Base-by-base conservation (phyloP, 2,329 filamentous ascomycete species). In the Pezizomycotina sp. region DNA sequence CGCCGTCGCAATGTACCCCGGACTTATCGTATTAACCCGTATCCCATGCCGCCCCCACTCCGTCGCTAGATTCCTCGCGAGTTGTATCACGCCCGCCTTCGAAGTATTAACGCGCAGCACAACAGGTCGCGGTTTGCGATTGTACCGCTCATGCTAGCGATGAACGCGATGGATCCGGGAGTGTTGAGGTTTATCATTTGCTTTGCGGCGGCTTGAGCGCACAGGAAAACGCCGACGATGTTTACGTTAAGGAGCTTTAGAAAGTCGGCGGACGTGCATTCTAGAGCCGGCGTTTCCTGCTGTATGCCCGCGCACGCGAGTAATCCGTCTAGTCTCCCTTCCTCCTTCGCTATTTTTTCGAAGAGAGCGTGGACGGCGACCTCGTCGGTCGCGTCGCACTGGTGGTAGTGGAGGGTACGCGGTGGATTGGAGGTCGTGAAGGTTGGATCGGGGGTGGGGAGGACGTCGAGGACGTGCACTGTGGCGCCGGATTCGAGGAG, bases 211-310 rank as follows among this genome's bases (percentile, higher is more conserved):
- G 81, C 81, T 62, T 86, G 80, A 16, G 82, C 81, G 46, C 81
- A 91, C 68, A 84, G 71, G 60, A 82, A 80, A 18, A 68, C 73
- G 8, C 83, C 84, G n/a, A 74, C 89, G 49, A 92, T 66, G 58
- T 93, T 91, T 52, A 86, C 75, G 51, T 77, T 69, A 57, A 92
- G 66, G 63, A 92, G 80, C 57, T 73, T 69, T 55, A 83, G 72
- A 54, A 72, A 71, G 54, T 81, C 77, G 53, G 75, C 65, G 14
- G 77, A 71, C 15, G 70, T 68, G 53, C 92, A 91, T 31, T 92
- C 81, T 36, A 92, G 62, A 1, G 84, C 82, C 0, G 79, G 60
- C 0, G 73, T 82, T 59, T 91, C 81, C 57, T 91, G 77, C 59
- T 92, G 80, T 50, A 82, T 78, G 4, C 70, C 71, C 0, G 71